Evolutionary conservation across 768 basidiomycete genomes (phyloP).

Genomic region (Phylloporus rhodoxanthus): DNA sequence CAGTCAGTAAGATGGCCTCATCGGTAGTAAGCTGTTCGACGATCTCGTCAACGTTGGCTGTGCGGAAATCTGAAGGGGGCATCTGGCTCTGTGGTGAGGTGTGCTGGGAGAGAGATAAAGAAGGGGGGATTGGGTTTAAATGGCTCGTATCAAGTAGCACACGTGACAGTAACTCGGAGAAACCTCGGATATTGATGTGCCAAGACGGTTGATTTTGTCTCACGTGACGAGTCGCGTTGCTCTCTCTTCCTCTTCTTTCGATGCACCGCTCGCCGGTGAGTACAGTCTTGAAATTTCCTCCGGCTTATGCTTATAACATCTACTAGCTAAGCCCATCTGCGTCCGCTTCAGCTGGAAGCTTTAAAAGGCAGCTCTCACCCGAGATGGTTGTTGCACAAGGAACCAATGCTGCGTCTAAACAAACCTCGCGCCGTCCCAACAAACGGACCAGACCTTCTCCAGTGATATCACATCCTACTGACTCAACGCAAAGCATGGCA

Average conservation of each 20-base stretch:
- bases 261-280: constrained; percentile 20
- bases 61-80: constrained; percentile 65
- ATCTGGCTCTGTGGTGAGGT: constrained; percentile 28
- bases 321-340: constrained; percentile 9
- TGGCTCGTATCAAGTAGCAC: background rate
- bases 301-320: background rate
- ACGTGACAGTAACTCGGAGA: constrained; percentile 15
- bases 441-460: constrained; percentile 15
- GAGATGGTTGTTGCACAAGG: constrained; percentile 9
- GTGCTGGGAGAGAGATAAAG: constrained; percentile 7
- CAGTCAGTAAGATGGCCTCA: constrained; percentile 66
- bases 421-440: constrained; percentile 9
- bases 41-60: constrained; percentile 54
- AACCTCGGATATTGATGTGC: background rate
- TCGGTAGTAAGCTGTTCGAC: constrained; percentile 65
- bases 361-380: constrained; percentile 19
- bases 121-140: background rate
- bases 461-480: constrained; percentile 9
- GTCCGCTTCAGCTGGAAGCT: constrained; percentile 17
- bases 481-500: constrained; percentile 2
- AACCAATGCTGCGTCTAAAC: background rate
- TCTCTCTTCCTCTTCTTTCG: background rate
- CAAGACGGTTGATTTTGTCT: constrained; percentile 17
- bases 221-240: constrained; percentile 22
- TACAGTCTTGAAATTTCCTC: background rate